Evolutionary conservation across 2,329 filamentous ascomycete genomes (phyloP).

Genomic region (Fusarium metavorans): DNA sequence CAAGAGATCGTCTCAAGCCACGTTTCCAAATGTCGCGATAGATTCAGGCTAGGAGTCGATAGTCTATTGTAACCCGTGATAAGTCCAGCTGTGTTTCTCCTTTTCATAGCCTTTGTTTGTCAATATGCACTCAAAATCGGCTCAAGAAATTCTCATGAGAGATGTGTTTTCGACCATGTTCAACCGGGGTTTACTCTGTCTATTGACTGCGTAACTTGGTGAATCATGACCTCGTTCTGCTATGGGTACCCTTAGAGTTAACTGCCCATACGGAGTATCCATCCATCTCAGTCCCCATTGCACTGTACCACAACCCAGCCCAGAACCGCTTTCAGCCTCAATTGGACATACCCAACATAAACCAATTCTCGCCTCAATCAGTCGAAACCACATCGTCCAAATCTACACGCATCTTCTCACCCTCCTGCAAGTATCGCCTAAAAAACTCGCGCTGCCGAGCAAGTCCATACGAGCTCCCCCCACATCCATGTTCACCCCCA

Average conservation of each 20-base stretch:
- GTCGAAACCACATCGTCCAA: neutral
- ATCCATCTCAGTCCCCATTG: neutral
- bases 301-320: neutral
- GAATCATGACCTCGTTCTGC: neutral
- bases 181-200: neutral
- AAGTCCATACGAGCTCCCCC: constrained; percentile 27
- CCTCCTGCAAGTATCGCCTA: constrained; percentile 21
- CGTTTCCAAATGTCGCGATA: neutral
- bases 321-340: neutral
- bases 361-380: neutral
- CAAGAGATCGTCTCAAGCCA: neutral
- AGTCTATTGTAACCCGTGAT: neutral
- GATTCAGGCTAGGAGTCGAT: neutral
- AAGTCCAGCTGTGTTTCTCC: neutral
- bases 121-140: neutral
- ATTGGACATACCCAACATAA: too few relatives aligned
- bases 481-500: constrained; percentile 36
- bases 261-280: neutral
- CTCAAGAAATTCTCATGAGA: neutral
- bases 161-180: neutral
- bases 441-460: constrained; percentile 37
- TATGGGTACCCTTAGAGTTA: neutral
- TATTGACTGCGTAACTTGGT: neutral
- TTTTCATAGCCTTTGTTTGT: neutral
- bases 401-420: constrained; percentile 10